Base-by-base conservation (phyloP, 129 eudicot genomes). In the Saussurea involucrata region DNA sequence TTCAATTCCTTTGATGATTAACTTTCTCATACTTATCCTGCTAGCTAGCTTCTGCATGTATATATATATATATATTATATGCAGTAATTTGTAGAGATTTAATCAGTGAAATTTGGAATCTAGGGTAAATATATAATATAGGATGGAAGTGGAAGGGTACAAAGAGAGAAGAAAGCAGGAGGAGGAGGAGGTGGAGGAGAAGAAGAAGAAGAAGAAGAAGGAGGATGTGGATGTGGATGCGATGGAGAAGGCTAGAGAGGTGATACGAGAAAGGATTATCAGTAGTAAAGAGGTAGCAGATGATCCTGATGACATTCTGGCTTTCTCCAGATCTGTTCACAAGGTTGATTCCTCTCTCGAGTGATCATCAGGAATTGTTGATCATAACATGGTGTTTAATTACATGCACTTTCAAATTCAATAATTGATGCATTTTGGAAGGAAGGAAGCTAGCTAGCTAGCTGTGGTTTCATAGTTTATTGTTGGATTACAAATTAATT, bases 281-380 rank as follows among this genome's bases (percentile, higher is more conserved):
- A 0, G 44, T 9, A 18, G 6, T 69, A 8, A 24, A 67, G 25
- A 17, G n/a, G 9, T 40, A 42, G 70, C 63, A 36, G 70, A 60
- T 33, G 61, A 55, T 32, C 58, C 69, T 0, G 70, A 78, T 69
- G 82, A 78, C 40, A 78, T 69, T 24, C 76, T 78, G 70, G 82
- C 69, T 24, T 78, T 28, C 24, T 60, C 68, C 20, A 70, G 82
- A 63, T 58, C 76, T 15, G 76, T 78, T 78, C 63, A 78, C 13
- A 69, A 78, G 5, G 32, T 69, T 8, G 82, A 78, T 69, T 78
- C 82, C 17, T 78, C 82, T 24, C 71, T 78, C 8, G 49, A 78
- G 71, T 77, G 61, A 36, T 13, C 5, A 36, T 10, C 24, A 9
- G 15, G 18, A 44, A 34, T 34, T 34, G 10, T 5, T 6, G 0